These are phyloP conservation scores for Lantana camara DNA, from an alignment of 257 asterid species.

Conservation along the genomic window DNA sequence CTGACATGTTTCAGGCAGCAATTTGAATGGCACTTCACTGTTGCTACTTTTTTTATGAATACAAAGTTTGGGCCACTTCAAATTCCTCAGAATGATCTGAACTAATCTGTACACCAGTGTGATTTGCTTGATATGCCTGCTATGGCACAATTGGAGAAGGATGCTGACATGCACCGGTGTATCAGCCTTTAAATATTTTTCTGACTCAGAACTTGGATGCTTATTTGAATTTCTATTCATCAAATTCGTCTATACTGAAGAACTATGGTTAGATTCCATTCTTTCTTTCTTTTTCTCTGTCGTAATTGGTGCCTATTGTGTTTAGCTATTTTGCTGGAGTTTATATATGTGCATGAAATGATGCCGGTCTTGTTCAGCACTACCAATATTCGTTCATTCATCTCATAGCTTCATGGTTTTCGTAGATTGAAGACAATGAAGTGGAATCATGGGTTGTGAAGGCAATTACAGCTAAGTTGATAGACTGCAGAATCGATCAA, in stretches of 20 bases:
- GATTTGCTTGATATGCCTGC: slow-evolving; percentile 72
- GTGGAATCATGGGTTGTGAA: slow-evolving; percentile 91
- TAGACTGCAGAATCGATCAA: slow-evolving; percentile 93
- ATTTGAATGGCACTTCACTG: neutral
- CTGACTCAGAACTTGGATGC: too few relatives aligned
- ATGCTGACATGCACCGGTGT: slow-evolving; percentile 42
- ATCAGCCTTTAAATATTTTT: too few relatives aligned
- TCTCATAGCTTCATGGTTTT: neutral
- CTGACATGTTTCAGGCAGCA: neutral
- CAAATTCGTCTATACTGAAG: too few relatives aligned
- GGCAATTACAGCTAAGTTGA: slow-evolving; percentile 80
- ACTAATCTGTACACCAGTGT: slow-evolving; percentile 37
- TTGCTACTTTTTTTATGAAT: too few relatives aligned
- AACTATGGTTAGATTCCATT: slow-evolving; percentile 51
- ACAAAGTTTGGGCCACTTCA: too few relatives aligned
- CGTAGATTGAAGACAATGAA: slow-evolving; percentile 75
- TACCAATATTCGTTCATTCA: too few relatives aligned
- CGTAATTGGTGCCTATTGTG: neutral
- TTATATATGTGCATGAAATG: slow-evolving; percentile 16
- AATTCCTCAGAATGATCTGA: neutral
- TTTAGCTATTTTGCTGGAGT: slow-evolving; percentile 14
- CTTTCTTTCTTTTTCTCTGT: neutral
- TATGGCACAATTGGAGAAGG: slow-evolving; percentile 64
- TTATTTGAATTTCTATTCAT: too few relatives aligned
- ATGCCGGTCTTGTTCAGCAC: slow-evolving; percentile 81